Evolutionary conservation across 768 basidiomycete genomes (phyloP), one percentile per base, ranked within the genome.

Genomic region (Lentinula raphanica): DNA sequence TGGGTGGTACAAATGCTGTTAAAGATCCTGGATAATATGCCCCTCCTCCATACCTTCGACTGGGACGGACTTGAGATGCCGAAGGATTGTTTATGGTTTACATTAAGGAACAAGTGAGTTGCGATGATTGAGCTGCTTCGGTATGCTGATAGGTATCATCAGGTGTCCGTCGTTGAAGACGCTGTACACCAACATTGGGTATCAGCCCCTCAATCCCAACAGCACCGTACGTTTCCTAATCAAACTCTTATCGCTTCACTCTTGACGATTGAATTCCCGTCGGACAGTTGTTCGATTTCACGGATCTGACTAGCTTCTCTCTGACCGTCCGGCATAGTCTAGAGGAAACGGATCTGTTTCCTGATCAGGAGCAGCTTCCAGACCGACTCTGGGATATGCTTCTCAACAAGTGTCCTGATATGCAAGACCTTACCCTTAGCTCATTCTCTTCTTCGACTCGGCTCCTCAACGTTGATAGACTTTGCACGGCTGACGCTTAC

Each of bases 61-160:
- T 82, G 80, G 80, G 79, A 79, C 64, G 80, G 79, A 21, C 65
- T 75, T 17, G 80, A 82, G 65, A 64, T 79, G 58, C 79, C 80
- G 3, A 40, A 23, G 11, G 75, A 79, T 63, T 51, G 51, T 11
- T 64, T 82, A 25, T 82, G 79, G 80, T 67, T 63, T 13, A 67
- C 69, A 1, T 67, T 82, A 40, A 71, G 73, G 55, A 58, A 62
- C 15, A 70, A 65, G 76, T 80, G 58, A 39, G 77, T 71, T 31
- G 29, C 25, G 51, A 35, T 50, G 28, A 50, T 35, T 50, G 32
- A 12, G 32, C 49, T 23, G 49, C 19, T 27, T 9, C 15, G 23
- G 32, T 15, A 53, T 46, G 27, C 28, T n/a, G 8, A 27, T 28
- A 49, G 42, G 5, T 31, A 65, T 39, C 23, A 28, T 3, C 48